Conservation (phyloP, 768 basidiomycete genomes). For the Plicaturopsis crispa region DNA sequence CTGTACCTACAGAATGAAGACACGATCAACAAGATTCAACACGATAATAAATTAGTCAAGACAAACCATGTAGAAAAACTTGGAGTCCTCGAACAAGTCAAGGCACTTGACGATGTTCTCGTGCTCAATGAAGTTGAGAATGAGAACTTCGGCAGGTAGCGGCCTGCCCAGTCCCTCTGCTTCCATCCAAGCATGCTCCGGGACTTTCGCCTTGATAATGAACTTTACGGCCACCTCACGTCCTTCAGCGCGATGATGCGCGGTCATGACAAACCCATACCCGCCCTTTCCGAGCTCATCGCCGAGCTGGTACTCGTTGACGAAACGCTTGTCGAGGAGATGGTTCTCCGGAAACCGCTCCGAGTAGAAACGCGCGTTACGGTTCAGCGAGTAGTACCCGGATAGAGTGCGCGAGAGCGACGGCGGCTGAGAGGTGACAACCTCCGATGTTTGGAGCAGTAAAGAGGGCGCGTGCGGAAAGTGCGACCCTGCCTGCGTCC, state of each 20-base stretch:
- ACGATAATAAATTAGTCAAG: conserved; percentile 64
- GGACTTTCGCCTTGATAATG: conserved; percentile 71
- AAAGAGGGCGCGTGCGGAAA: too few species aligned
- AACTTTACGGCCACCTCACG: conserved; percentile 91
- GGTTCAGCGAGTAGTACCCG: too few species aligned
- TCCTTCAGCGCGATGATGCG: conserved; percentile 48
- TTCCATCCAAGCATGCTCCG: conserved; percentile 44
- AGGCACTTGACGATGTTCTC: conserved; percentile 78
- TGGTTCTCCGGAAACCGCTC: conserved; percentile 56
- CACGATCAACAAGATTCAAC: conserved; percentile 34
- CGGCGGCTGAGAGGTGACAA: too few species aligned
- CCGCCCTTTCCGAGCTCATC: conserved; percentile 88
- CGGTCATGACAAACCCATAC: conserved; percentile 93
- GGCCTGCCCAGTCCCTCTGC: conserved; percentile 50
- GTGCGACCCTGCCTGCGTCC: too few species aligned
- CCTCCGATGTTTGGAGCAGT: too few species aligned
- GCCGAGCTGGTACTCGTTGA: conserved; percentile 48
- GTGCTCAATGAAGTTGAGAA: conserved; percentile 69
- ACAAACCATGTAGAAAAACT: conserved; percentile 84
- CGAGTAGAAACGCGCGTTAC: conserved; percentile 28
- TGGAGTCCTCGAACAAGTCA: conserved; percentile 76
- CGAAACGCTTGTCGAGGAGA: conserved; percentile 52
- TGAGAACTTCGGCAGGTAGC: conserved; percentile 78
- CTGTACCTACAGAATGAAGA: conserved; percentile 54
- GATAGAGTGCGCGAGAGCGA: too few species aligned